Percentiles rank a stretch among this genome's conserved stretches.
Evolutionary conservation across 441 rosid species (phyloP).

Genomic region (Populus trichocarpa): DNA sequence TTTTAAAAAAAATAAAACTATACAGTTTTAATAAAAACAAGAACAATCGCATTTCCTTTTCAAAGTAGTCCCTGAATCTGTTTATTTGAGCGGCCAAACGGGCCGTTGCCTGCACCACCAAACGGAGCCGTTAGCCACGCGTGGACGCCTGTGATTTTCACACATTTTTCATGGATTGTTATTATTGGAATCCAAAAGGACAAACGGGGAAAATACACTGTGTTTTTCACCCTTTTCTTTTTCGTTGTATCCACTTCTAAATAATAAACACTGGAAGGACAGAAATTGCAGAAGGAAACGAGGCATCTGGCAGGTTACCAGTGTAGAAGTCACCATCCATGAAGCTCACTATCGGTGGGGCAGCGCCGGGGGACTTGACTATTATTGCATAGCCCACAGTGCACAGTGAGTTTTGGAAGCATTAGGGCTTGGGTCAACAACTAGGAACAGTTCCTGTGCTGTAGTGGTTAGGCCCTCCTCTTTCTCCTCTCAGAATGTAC

Average conservation of each 20-base stretch:
- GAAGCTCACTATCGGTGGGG: conserved; percentile 22
- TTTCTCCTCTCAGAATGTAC: not conserved
- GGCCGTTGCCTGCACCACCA: not conserved
- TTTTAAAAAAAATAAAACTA: no score
- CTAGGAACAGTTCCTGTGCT: conserved; percentile 17
- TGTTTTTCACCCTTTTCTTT: not conserved
- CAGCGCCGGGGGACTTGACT: conserved; percentile 3
- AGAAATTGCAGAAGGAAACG: not conserved
- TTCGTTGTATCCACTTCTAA: not conserved
- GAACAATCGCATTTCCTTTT: no score
- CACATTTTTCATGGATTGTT: not conserved
- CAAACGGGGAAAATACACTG: not conserved
- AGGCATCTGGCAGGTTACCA: not conserved
- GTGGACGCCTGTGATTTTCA: not conserved
- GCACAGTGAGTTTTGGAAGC: conserved; percentile 18
- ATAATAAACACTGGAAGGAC: not conserved
- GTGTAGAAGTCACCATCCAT: conserved; percentile 20
- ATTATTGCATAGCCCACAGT: not conserved
- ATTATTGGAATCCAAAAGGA: not conserved
- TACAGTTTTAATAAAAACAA: no score
- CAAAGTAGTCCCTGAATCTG: not conserved
- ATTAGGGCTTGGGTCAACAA: conserved; percentile 22
- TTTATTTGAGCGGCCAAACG: not conserved
- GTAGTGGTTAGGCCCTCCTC: not conserved
- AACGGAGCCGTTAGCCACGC: not conserved